Evolutionary conservation across 352 stramenopile species (phyloP), one percentile per base, ranked within the genome.

Genomic region (Globisporangium megalacanthum): DNA sequence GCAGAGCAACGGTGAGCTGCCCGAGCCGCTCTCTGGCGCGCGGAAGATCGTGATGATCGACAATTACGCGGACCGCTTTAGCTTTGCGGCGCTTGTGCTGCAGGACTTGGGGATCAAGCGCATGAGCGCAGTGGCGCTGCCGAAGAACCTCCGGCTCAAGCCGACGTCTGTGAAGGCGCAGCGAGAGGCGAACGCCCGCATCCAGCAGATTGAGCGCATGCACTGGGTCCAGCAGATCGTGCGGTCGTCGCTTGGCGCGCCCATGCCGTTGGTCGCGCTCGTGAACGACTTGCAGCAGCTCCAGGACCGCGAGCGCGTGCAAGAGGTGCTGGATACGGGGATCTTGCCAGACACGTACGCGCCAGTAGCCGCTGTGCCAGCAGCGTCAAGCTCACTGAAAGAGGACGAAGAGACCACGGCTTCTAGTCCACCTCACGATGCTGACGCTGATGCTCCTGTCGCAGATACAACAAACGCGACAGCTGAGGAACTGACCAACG

Each of bases 121-220:
- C 1, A 45, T 82, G 25, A 76, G 62, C 17, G n/a, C 41, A 3
- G 58, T 82, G 4, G n/a, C 33, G 4, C 59, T 79, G 13, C 56
- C 58, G 11, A 46, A 51, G 22, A 64, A 52, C 11, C 25, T 72
- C 7, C 62, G 46, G 5, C 20, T 54, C 14, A 58, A 54, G 11
- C 54, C 56, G 3, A 54, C 55, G 25, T 62, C 51, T 13, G 25
- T 56, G 25, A 65, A 72, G 65, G 56, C 52, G 31, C 70, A 85
- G 54, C 81, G 82, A 33, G 69, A 74, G 0, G 71, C 76, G 1
- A 64, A 58, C 11, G 44, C 52, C 17, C 85, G 77, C 44, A 53
- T 94, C 19, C 69, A 86, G 49, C 82, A 92, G 55, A 81, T 92
- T 20, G 84, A 94, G 25, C 73, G 73, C 6, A 82, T 94, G 74